phyloP scores from a whole-genome alignment of 2,329 filamentous ascomycete species.

The Scopulariopsis brevicaulis region DNA sequence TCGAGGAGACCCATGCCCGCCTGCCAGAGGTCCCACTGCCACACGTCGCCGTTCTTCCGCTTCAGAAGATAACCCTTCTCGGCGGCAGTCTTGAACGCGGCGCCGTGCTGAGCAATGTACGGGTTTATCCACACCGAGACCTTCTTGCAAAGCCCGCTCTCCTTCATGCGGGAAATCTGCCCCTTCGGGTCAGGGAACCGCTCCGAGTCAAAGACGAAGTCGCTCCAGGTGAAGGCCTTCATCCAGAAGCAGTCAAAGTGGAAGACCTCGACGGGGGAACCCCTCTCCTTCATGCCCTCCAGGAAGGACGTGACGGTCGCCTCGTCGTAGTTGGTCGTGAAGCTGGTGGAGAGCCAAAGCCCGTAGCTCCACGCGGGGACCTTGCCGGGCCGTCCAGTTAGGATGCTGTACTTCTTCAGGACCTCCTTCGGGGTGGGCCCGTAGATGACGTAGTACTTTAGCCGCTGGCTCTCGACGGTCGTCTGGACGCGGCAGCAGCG shows the following conservation, averaged over 20 bases:
- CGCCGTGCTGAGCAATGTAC: conserved; percentile 59
- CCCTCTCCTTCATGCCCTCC: conserved; percentile 53
- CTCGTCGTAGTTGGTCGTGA: conserved; percentile 64
- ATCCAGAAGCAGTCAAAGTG: conserved; percentile 75
- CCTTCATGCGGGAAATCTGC: conserved; percentile 53
- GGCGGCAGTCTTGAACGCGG: conserved; percentile 51
- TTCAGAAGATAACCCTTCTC: conserved; percentile 59
- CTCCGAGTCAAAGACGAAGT: conserved; percentile 59
- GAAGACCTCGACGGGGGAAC: conserved; percentile 59
- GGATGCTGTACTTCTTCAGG: conserved; percentile 50
- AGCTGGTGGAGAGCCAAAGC: conserved; percentile 66
- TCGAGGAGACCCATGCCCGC: conserved; percentile 66
- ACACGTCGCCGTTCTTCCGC: conserved; percentile 56
- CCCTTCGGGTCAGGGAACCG: conserved; percentile 58
- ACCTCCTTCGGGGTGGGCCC: conserved; percentile 63
- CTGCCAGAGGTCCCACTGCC: conserved; percentile 71
- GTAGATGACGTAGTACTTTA: conserved; percentile 67
- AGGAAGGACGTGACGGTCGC: conserved; percentile 56
- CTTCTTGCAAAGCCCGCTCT: conserved; percentile 46
- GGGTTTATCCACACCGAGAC: conserved; percentile 71
- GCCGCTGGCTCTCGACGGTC: conserved; percentile 53
- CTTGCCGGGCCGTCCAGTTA: conserved; percentile 54
- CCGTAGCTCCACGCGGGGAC: conserved; percentile 68
- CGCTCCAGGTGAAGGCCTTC: conserved; percentile 64
- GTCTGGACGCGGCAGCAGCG: conserved; percentile 61